These are phyloP conservation scores for Mycena rosella DNA, from an alignment of 768 basidiomycete species.

Conservation along the genomic window DNA sequence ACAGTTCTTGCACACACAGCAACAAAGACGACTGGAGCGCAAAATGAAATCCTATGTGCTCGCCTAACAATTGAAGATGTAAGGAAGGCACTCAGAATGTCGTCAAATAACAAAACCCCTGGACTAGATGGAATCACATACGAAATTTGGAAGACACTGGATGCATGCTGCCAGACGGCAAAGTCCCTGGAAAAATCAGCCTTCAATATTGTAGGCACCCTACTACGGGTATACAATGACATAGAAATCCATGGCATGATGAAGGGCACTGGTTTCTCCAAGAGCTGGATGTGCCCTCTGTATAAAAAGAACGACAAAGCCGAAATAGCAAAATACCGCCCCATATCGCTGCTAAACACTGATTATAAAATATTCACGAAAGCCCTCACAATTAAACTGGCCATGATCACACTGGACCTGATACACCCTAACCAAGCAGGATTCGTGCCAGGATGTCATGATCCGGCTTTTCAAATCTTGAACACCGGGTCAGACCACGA, in stretches of 20 bases:
- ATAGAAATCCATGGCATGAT: background rate
- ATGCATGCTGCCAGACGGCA: background rate
- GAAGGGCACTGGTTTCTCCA: background rate
- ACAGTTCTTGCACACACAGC: background rate
- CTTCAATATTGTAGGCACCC: background rate
- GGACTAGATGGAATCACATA: constrained; percentile 2
- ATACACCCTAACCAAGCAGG: background rate
- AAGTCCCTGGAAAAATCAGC: background rate
- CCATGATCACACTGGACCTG: background rate
- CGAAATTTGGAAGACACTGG: background rate
- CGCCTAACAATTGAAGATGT: background rate
- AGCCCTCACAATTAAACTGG: background rate
- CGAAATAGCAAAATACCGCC: background rate
- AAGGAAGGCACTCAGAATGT: background rate
- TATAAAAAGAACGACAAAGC: too few species aligned
- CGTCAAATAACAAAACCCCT: background rate
- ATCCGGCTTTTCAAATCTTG: too few species aligned
- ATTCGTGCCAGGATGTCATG: too few species aligned
- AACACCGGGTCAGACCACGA: too few species aligned
- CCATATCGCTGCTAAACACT: background rate
- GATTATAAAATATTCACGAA: background rate
- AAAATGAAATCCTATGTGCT: background rate
- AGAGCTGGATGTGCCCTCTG: background rate
- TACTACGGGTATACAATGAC: background rate
- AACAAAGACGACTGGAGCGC: background rate